These are phyloP conservation scores for Niveomyces coronatus DNA, from an alignment of 2,329 filamentous ascomycete genomes.

Conservation along the genomic window DNA sequence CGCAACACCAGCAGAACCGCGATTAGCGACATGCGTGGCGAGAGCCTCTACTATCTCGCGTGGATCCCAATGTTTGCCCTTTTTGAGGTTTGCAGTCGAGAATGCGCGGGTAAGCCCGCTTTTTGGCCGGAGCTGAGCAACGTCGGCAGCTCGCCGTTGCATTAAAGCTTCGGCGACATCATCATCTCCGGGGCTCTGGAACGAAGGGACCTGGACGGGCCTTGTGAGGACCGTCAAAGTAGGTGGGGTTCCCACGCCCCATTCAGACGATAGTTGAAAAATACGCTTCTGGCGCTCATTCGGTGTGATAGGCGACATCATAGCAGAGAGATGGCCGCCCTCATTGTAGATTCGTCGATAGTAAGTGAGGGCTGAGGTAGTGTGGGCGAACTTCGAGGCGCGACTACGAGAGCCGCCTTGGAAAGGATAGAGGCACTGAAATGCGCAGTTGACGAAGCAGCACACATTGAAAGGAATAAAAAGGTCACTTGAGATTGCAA, in stretches of 20 bases:
- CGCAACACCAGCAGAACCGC: slow-evolving; percentile 43
- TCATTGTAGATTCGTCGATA: neutral
- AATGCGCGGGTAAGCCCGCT: slow-evolving; percentile 29
- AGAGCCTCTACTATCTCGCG: slow-evolving; percentile 43
- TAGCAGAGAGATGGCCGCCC: slow-evolving; percentile 1
- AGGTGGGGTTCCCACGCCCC: slow-evolving; percentile 34
- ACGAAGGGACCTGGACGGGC: slow-evolving; percentile 32
- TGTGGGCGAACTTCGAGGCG: no score
- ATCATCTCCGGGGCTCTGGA: slow-evolving; percentile 39
- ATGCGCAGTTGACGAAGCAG: no score
- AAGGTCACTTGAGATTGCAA: no score
- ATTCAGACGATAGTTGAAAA: slow-evolving; percentile 38
- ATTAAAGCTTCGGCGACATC: slow-evolving; percentile 43
- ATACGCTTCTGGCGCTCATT: slow-evolving; percentile 37
- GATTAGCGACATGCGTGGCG: slow-evolving; percentile 36
- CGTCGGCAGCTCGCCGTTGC: slow-evolving; percentile 31
- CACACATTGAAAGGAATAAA: no score
- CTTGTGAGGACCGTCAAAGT: slow-evolving; percentile 29
- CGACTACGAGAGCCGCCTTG: no score
- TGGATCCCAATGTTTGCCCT: slow-evolving; percentile 41
- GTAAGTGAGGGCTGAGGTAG: no score
- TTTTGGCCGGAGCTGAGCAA: slow-evolving; percentile 27
- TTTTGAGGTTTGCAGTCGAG: slow-evolving; percentile 28
- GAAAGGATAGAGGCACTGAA: no score
- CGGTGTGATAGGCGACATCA: slow-evolving; percentile 11